Conservation (phyloP, 1,139 yeast species). For the Protomyces lactucae-debilis region DNA sequence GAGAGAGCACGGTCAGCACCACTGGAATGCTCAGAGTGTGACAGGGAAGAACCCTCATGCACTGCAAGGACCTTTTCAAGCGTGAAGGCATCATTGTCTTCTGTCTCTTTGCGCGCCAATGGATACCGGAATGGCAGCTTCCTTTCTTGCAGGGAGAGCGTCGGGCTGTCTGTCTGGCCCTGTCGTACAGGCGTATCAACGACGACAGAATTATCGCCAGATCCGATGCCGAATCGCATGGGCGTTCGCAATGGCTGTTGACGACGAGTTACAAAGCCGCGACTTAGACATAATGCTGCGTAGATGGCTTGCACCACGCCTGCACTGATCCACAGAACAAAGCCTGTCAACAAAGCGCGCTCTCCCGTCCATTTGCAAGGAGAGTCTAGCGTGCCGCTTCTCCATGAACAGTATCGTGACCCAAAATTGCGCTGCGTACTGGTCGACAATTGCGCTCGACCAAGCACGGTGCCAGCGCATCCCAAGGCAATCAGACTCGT, state of each 20-base stretch:
- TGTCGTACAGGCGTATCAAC: not conserved
- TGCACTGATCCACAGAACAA: constrained; percentile 6
- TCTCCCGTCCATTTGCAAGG: not conserved
- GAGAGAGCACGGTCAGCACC: not conserved
- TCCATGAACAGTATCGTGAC: not conserved
- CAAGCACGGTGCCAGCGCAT: not conserved
- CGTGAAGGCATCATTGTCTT: not conserved
- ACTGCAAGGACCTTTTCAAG: not conserved
- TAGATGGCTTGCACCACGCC: constrained; percentile 5
- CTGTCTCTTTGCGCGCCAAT: not conserved
- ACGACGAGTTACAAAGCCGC: not conserved
- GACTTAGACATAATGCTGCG: not conserved
- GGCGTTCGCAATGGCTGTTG: not conserved
- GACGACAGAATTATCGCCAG: not conserved
- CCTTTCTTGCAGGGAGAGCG: not conserved
- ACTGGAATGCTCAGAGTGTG: not conserved
- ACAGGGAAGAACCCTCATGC: not conserved
- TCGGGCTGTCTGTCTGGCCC: not conserved
- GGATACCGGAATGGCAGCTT: not conserved
- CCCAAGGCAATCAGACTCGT: not conserved
- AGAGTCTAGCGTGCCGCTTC: not conserved
- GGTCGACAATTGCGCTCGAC: not conserved
- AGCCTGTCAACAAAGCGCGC: not conserved
- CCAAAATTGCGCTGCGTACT: not conserved
- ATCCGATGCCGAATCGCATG: not conserved